Conservation (phyloP, 1,284 basidiomycete species). For the Leccinum fallax region DNA sequence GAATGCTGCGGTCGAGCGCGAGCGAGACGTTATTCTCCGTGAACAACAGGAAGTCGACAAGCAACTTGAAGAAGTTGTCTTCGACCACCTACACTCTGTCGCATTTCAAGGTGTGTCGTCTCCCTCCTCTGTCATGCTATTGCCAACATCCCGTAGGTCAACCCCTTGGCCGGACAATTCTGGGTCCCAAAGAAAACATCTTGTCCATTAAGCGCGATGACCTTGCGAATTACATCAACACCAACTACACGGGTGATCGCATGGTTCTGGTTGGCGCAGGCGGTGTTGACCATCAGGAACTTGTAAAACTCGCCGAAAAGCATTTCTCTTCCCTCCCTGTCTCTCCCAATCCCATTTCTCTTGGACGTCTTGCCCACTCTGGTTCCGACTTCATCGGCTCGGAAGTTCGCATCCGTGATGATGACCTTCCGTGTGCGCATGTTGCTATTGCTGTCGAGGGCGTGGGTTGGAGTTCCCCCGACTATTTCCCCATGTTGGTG, state of each 20-base stretch:
- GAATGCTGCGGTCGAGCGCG: constrained; percentile 85
- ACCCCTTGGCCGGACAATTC: constrained; percentile 95
- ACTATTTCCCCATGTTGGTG: constrained; percentile 99
- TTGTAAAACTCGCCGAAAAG: constrained; percentile 94
- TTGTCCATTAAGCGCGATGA: constrained; percentile 94
- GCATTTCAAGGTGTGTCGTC: constrained; percentile 84
- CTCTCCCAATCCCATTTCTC: constrained; percentile 86
- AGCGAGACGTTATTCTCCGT: constrained; percentile 95
- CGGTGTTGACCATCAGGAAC: constrained; percentile 89
- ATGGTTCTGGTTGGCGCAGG: constrained; percentile 99
- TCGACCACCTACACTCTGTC: constrained; percentile 96
- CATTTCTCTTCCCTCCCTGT: constrained; percentile 91
- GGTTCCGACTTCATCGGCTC: constrained; percentile 90
- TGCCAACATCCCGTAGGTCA: constrained; percentile 59
- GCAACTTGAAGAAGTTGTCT: constrained; percentile 97
- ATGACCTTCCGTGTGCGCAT: constrained; percentile 87
- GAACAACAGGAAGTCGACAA: constrained; percentile 99
- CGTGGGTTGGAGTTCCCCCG: constrained; percentile 96
- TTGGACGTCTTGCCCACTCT: constrained; percentile 77
- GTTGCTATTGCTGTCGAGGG: constrained; percentile 98
- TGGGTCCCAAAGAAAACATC: constrained; percentile 96
- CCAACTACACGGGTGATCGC: constrained; percentile 98
- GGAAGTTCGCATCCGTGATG: constrained; percentile 95
- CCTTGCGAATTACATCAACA: constrained; percentile 91
- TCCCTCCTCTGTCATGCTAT: constrained; percentile 8